phyloP scores from a whole-genome alignment of 2,329 filamentous ascomycete species.

The Fusarium haematococcum region DNA sequence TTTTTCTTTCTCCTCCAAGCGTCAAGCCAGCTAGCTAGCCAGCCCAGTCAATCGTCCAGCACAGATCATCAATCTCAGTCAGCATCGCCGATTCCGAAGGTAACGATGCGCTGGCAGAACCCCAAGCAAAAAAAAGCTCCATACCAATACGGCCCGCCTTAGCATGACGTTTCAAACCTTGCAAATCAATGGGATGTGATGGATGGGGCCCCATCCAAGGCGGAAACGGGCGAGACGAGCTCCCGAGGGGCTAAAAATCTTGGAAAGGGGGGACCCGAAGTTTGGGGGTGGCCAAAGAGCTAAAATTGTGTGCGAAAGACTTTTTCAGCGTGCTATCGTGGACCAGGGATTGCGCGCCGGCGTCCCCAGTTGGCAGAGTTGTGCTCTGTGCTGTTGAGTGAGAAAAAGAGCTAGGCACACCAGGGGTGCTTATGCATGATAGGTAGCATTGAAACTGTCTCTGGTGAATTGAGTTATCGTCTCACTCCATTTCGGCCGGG shows the following conservation, averaged over 20 bases:
- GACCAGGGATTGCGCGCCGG: background rate
- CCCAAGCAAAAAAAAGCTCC: conserved; percentile 9
- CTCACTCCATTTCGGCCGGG: background rate
- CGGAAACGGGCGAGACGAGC: conserved; percentile 4
- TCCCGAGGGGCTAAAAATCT: conserved; percentile 21
- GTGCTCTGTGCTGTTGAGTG: background rate
- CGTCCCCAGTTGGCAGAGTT: conserved; percentile 13
- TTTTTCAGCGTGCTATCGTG: background rate
- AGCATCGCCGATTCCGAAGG: conserved; percentile 31
- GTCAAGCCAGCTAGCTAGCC: background rate
- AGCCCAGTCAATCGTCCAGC: background rate
- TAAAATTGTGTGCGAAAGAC: conserved; percentile 9
- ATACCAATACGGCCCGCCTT: conserved; percentile 27
- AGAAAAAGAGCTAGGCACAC: background rate
- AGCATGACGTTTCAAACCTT: conserved; percentile 22
- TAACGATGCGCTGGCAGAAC: conserved; percentile 32
- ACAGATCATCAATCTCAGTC: conserved; percentile 34
- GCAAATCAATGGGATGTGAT: conserved; percentile 2
- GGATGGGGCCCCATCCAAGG: background rate
- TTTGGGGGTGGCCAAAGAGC: conserved; percentile 17
- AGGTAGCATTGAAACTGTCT: conserved; percentile 4
- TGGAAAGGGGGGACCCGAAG: conserved; percentile 6
- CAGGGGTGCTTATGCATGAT: conserved; percentile 4
- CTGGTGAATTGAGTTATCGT: conserved; percentile 3
- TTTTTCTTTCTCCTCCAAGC: conserved; percentile 16